Conservation (phyloP, 768 basidiomycete species). For the Mycena olivaceomarginata region DNA sequence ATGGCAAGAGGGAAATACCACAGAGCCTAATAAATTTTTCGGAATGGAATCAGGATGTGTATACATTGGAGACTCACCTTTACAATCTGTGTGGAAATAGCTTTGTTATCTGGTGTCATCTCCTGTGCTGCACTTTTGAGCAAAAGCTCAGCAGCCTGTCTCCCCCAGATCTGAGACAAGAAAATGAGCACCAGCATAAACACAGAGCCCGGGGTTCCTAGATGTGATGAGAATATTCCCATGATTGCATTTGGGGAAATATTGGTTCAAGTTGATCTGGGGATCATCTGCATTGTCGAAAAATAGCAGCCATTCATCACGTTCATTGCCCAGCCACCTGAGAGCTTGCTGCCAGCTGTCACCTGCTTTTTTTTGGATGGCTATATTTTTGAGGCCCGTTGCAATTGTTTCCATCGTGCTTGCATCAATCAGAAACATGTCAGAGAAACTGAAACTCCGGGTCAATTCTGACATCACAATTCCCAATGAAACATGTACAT, state of each 20-base stretch:
- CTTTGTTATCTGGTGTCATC: background rate
- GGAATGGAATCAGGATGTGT: background rate
- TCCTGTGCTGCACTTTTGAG: conserved; percentile 17
- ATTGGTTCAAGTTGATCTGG: conserved; percentile 13
- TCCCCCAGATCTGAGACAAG: conserved; percentile 15
- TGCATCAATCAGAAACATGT: conserved; percentile 15
- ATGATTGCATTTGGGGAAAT: conserved; percentile 18
- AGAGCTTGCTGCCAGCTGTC: background rate
- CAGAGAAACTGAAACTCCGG: background rate
- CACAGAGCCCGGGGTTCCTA: conserved; percentile 11
- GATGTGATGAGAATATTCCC: conserved; percentile 37
- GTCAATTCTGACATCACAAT: too few relatives aligned
- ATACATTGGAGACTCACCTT: conserved; percentile 7
- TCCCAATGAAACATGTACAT: background rate
- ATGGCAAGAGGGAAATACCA: conserved; percentile 28
- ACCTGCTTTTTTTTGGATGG: background rate
- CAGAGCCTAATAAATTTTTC: conserved; percentile 2
- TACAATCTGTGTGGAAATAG: conserved; percentile 19
- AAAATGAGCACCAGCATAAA: background rate
- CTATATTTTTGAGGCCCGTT: conserved; percentile 23
- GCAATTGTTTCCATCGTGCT: conserved; percentile 12
- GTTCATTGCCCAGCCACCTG: background rate
- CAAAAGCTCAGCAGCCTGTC: conserved; percentile 18
- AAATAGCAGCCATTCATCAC: conserved; percentile 1
- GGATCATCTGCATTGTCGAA: conserved; percentile 31